phyloP scores from a whole-genome alignment of 1,284 basidiomycete genomes.

The Naganishia sp. region DNA sequence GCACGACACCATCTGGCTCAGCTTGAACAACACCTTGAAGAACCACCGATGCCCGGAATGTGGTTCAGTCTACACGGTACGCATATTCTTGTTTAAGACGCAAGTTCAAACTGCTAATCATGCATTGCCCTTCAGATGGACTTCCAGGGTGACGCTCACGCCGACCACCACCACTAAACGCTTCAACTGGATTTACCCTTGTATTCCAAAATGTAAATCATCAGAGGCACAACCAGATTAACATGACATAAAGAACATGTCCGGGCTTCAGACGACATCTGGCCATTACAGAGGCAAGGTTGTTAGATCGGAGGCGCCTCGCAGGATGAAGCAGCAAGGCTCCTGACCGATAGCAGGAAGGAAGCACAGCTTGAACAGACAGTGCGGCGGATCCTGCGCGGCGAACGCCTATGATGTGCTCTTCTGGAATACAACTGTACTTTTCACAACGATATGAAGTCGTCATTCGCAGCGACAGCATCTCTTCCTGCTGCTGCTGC shows the following conservation, averaged over 20 bases:
- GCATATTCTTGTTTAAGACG: background rate
- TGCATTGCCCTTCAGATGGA: conserved; percentile 48
- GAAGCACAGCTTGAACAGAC: background rate
- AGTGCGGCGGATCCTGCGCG: background rate
- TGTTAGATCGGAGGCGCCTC: no score
- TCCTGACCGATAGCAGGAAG: no score
- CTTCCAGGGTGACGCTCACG: conserved; percentile 50
- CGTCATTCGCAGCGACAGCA: conserved; percentile 19
- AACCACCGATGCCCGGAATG: conserved; percentile 82
- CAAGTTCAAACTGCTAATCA: background rate
- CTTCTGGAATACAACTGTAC: background rate
- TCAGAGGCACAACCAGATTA: conserved; percentile 22
- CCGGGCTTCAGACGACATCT: background rate
- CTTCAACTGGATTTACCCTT: conserved; percentile 26
- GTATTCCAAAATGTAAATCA: conserved; percentile 28
- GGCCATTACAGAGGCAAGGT: no score
- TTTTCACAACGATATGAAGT: conserved; percentile 16
- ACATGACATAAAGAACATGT: conserved; percentile 16
- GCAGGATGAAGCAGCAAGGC: no score
- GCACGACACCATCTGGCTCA: conserved; percentile 83
- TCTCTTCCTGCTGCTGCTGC: background rate
- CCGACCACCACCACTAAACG: conserved; percentile 44
- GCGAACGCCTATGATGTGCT: background rate
- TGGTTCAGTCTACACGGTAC: conserved; percentile 54
- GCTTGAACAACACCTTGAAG: conserved; percentile 65